Conservation (phyloP, 2,329 filamentous ascomycete species). For the Colletotrichum neosansevieriae region DNA sequence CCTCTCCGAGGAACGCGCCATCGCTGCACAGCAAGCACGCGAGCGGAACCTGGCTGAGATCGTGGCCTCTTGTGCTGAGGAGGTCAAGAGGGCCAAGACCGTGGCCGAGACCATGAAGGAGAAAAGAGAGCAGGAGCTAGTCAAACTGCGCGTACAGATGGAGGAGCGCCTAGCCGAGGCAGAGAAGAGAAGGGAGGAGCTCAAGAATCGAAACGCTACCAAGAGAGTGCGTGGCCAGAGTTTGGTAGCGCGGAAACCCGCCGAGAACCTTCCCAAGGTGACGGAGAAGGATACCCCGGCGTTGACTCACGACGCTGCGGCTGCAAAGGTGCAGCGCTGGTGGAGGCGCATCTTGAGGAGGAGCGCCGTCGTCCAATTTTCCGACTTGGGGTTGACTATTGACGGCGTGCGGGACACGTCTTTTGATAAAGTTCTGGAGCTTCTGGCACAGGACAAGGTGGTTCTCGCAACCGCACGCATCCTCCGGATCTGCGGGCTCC, state of each 20-base stretch:
- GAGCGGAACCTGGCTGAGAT: constrained; percentile 87
- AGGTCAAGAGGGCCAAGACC: constrained; percentile 84
- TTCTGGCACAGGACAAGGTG: constrained; percentile 76
- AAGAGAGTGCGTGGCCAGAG: constrained; percentile 68
- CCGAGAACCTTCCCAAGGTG: constrained; percentile 60
- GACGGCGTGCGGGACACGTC: constrained; percentile 76
- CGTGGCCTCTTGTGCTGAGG: constrained; percentile 83
- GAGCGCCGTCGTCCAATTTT: constrained; percentile 74
- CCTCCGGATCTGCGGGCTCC: constrained; percentile 76
- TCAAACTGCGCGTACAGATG: constrained; percentile 78
- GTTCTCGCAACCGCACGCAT: constrained; percentile 75
- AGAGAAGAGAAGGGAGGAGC: constrained; percentile 76
- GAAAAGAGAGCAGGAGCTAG: constrained; percentile 80
- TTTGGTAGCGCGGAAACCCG: constrained; percentile 61
- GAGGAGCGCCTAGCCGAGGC: constrained; percentile 85
- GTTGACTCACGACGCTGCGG: constrained; percentile 72
- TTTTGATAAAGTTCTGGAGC: constrained; percentile 79
- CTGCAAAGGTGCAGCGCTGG: constrained; percentile 74
- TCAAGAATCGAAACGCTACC: constrained; percentile 66
- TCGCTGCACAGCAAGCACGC: constrained; percentile 81
- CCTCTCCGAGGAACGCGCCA: constrained; percentile 79
- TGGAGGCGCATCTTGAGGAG: constrained; percentile 73
- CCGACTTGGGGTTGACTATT: constrained; percentile 75
- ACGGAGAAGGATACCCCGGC: constrained; percentile 57
- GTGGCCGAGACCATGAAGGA: constrained; percentile 87